These are phyloP conservation scores for Solanum pennellii DNA, from an alignment of 257 asterid genomes.

Conservation along the genomic window DNA sequence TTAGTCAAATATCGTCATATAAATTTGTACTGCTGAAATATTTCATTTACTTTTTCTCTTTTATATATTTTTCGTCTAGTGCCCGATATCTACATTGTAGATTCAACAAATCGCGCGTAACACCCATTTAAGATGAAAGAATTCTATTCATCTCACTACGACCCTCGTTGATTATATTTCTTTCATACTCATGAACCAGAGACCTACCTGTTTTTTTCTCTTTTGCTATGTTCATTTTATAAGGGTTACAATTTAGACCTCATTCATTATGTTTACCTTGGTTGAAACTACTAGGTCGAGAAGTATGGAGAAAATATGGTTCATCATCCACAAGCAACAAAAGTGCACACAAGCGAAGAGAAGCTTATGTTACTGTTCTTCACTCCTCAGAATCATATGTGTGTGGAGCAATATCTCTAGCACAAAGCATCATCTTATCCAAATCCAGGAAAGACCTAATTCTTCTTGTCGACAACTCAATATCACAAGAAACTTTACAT, in stretches of 20 bases:
- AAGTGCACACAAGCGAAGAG: constrained; percentile 8
- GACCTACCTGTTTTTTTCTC: not conserved
- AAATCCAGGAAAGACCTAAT: constrained; percentile 27
- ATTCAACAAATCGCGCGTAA: not conserved
- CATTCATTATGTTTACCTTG: not conserved
- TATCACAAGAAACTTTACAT: constrained; percentile 10
- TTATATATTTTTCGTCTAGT: not conserved
- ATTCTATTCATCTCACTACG: not conserved
- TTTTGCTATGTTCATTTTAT: not conserved
- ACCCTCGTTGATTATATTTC: not conserved
- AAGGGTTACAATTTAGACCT: not conserved
- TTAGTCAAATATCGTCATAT: not conserved
- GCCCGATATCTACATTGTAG: not conserved
- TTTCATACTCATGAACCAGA: not conserved
- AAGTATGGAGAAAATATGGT: not conserved
- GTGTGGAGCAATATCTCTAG: constrained; percentile 32
- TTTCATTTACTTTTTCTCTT: not conserved
- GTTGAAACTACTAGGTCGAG: constrained; percentile 3
- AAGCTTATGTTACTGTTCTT: constrained; percentile 28
- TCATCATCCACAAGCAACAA: not conserved
- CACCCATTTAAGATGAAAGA: not conserved
- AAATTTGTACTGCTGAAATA: not conserved
- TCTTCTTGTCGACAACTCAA: constrained; percentile 19
- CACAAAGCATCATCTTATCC: constrained; percentile 23
- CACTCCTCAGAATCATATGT: constrained; percentile 38